Evolutionary conservation across 306 rosid genomes (phyloP).

Genomic region (Lotus japonicus): DNA sequence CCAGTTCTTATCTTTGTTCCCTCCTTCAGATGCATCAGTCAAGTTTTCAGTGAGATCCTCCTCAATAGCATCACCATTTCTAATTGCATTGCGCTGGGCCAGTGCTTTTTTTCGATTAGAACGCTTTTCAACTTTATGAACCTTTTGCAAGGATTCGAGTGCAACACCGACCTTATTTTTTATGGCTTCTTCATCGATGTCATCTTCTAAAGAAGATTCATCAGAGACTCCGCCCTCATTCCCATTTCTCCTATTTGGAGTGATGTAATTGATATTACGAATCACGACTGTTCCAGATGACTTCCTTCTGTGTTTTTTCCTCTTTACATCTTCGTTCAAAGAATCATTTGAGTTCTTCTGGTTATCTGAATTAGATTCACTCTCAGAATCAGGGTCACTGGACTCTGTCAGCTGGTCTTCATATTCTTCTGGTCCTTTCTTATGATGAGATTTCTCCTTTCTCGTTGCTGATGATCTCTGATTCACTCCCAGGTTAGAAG

Average conservation of each 20-base stretch:
- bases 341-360: constrained; percentile 31
- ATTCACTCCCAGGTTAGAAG: constrained; percentile 35
- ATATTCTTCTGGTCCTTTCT: constrained; percentile 30
- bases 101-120: constrained; percentile 19
- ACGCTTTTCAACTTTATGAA: constrained; percentile 32
- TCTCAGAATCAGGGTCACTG: constrained; percentile 34
- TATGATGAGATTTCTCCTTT: constrained; percentile 31
- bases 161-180: constrained; percentile 38
- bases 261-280: constrained; percentile 65
- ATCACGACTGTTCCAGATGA: constrained; percentile 57
- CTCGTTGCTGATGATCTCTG: constrained; percentile 35
- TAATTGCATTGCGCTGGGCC: neutral
- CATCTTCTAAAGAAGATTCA: constrained; percentile 40
- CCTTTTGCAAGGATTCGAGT: constrained; percentile 39
- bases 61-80: constrained; percentile 25
- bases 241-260: constrained; percentile 56
- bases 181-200: constrained; percentile 27
- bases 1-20: constrained; percentile 33
- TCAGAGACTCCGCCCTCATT: constrained; percentile 40
- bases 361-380: constrained; percentile 39
- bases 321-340: constrained; percentile 26
- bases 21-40: constrained; percentile 22
- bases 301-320: constrained; percentile 38
- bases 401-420: constrained; percentile 40
- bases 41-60: constrained; percentile 17